Conservation (phyloP, 305 asterid species). For the Rubia occidens region DNA sequence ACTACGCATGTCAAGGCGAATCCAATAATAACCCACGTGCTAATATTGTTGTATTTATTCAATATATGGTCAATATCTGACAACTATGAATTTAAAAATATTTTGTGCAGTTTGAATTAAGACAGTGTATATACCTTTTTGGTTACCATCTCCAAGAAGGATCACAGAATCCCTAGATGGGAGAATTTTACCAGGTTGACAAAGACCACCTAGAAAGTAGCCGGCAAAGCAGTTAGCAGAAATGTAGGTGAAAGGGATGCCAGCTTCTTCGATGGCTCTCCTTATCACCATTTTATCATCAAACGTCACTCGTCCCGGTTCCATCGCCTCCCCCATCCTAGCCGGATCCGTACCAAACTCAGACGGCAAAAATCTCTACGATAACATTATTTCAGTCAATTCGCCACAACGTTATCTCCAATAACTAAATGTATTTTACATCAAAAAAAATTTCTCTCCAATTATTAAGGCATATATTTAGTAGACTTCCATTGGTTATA, state of each 20-base stretch:
- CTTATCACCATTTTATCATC: slow-evolving; percentile 48
- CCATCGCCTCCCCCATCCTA: slow-evolving; percentile 26
- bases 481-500: too few relatives aligned
- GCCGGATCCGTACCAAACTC: slow-evolving; percentile 49
- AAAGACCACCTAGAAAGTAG: slow-evolving; percentile 38
- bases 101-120: too few relatives aligned
- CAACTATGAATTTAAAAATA: too few relatives aligned
- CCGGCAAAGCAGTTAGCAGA: slow-evolving; percentile 48
- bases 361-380: slow-evolving; percentile 45
- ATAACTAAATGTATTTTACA: too few relatives aligned
- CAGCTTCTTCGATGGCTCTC: slow-evolving; percentile 48
- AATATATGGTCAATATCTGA: too few relatives aligned
- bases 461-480: too few relatives aligned
- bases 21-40: too few relatives aligned
- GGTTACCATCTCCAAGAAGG: slow-evolving; percentile 41
- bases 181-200: slow-evolving; percentile 32
- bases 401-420: too few relatives aligned
- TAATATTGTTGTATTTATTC: too few relatives aligned
- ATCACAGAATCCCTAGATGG: slow-evolving; percentile 34
- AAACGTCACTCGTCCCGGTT: slow-evolving; percentile 35
- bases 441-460: too few relatives aligned
- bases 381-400: neutral
- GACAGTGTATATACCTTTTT: slow-evolving; percentile 23
- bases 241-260: slow-evolving; percentile 44
- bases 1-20: too few relatives aligned